phyloP scores from a whole-genome alignment of 257 asterid genomes.

The Solanum verrucosum region DNA sequence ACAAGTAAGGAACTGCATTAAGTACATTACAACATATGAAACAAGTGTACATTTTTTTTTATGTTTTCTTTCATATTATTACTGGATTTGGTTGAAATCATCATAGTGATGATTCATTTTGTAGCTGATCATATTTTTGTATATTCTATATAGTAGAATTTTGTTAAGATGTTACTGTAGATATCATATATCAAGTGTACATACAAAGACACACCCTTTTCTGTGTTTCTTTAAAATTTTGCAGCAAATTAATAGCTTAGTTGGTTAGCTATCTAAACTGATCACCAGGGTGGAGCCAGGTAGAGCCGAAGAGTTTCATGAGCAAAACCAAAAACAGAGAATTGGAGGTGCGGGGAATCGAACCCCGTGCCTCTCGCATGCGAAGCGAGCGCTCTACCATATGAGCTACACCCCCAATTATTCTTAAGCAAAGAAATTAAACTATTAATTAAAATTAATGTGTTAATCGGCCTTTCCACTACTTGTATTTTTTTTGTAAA shows the following conservation, averaged over 20 bases:
- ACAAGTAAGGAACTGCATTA: background rate
- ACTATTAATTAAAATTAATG: background rate
- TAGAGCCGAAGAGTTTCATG: background rate
- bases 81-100: background rate
- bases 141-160: background rate
- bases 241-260: background rate
- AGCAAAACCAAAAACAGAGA: no score
- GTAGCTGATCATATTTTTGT: background rate
- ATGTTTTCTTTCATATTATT: background rate
- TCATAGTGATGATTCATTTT: background rate
- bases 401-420: background rate
- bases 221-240: background rate
- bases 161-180: background rate
- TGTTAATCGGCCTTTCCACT: background rate
- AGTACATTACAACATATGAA: background rate
- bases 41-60: background rate
- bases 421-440: background rate
- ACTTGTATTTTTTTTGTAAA: no score
- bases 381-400: conserved; percentile 92
- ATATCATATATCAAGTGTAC: background rate
- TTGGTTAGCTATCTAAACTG: fast-evolving
- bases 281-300: background rate
- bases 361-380: conserved; percentile 99
- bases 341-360: conserved; percentile 96
- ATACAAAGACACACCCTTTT: background rate